phyloP scores from a whole-genome alignment of 306 rosid species.

The Begonia fuchsioides region DNA sequence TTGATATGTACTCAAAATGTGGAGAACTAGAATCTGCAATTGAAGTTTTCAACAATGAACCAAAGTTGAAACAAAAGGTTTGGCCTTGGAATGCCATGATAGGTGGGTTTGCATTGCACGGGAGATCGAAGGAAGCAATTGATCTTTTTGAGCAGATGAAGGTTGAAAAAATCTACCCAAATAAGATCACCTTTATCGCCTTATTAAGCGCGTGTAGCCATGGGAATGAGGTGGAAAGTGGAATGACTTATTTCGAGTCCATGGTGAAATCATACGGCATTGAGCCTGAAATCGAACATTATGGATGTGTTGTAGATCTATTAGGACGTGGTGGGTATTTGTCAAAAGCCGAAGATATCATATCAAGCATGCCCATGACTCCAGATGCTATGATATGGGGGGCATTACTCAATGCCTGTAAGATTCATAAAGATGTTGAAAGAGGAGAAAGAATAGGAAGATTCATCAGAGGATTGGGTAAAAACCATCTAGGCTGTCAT shows the following conservation, averaged over 20 bases:
- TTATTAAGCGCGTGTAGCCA: constrained; percentile 63
- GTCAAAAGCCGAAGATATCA: constrained; percentile 43
- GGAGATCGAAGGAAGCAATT: constrained; percentile 43
- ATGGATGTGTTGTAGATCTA: constrained; percentile 66
- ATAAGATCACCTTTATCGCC: constrained; percentile 46
- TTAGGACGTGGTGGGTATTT: constrained; percentile 47
- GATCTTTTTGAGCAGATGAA: constrained; percentile 40
- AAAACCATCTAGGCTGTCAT: constrained; percentile 38
- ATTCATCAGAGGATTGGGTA: constrained; percentile 24
- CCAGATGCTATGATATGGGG: constrained; percentile 58
- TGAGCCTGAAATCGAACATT: constrained; percentile 41
- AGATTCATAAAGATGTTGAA: constrained; percentile 47
- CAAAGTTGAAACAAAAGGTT: constrained; percentile 12
- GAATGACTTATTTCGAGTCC: constrained; percentile 28
- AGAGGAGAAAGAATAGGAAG: constrained; percentile 44
- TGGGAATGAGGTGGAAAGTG: constrained; percentile 48
- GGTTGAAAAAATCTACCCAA: constrained; percentile 29
- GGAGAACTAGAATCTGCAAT: constrained; percentile 46
- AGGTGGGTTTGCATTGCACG: constrained; percentile 66
- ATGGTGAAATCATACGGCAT: constrained; percentile 38
- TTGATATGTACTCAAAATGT: constrained; percentile 59
- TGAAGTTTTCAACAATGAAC: constrained; percentile 20
- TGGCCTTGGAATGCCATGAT: constrained; percentile 74
- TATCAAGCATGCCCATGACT: constrained; percentile 39
- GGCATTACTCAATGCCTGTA: constrained; percentile 47